Base-by-base conservation (phyloP, 2,329 filamentous ascomycete species). In the Nemania sp. region DNA sequence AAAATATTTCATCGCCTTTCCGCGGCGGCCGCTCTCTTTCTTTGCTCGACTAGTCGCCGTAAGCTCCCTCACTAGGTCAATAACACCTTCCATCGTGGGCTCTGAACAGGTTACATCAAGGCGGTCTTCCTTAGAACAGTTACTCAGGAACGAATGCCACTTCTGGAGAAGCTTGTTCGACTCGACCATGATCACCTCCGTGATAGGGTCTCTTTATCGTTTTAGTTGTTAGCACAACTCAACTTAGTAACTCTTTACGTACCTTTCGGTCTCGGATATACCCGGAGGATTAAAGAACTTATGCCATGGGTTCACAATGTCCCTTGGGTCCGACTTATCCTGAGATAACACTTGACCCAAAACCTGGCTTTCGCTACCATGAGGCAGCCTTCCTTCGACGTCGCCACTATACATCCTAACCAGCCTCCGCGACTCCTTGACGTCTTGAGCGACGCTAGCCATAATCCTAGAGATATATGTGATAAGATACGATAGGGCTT, bases 1-100 rank as follows among this genome's bases (percentile, higher is more conserved):
- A 43, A 77, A 76, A 51, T 62, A 56, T 10, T 59, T 58, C 56
- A 67, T 64, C 45, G 64, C 61, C 26, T 70, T 70, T 10, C 61
- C 64, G 13, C 61, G 51, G 18, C 65, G 59, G 29, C 54, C 51
- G 47, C 49, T 72, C 29, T 67, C 64, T 10, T 49, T 64, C 43
- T 57, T 66, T 13, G 47, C 18, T 26, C 62, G 27, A 54, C 63
- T 27, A 5, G 54, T 3, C 18, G 57, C 29, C 3, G 35, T 35
- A 26, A 62, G 38, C 18, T 64, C 51, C 20, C 24, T 53, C 4
- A 65, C 56, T 5, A 70, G 49, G 22, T 67, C 56, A 32, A 32
- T 32, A 29, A 67, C 32, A 15, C 64, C 57, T 59, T 65, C 61
- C 45, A 67, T 67, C 2, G 64, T 32, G 29, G 29, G 29, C 29